Conservation (phyloP, 1,284 basidiomycete species). For the Fomes fomentarius region DNA sequence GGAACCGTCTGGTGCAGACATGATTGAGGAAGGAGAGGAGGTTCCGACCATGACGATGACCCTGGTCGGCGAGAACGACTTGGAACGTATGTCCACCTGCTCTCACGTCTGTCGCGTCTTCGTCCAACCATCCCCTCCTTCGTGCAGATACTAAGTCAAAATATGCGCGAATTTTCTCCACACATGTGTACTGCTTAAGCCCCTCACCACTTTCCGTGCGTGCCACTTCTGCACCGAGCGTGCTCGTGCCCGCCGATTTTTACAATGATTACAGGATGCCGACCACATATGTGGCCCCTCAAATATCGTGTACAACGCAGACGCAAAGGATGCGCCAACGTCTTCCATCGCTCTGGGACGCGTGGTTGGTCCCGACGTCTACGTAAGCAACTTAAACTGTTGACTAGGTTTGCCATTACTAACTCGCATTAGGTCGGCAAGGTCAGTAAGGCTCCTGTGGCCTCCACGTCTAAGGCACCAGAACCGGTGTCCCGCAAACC, state of each 20-base stretch:
- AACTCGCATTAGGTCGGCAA: conserved; percentile 3
- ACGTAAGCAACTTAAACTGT: conserved; percentile 43
- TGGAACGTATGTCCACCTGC: conserved; percentile 55
- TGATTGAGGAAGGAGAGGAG: conserved; percentile 31
- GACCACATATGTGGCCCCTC: conserved; percentile 57
- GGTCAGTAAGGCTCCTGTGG: conserved; percentile 24
- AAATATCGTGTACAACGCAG: conserved; percentile 49
- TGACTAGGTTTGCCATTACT: too few relatives aligned
- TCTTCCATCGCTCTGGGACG: conserved; percentile 53
- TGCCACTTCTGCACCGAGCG: conserved; percentile 11
- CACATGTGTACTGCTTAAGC: conserved; percentile 70
- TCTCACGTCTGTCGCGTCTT: background rate
- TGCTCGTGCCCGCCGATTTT: background rate
- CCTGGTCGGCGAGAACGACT: conserved; percentile 58
- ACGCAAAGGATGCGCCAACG: conserved; percentile 47
- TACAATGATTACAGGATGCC: conserved; percentile 49
- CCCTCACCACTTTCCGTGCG: conserved; percentile 60
- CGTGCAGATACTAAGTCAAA: conserved; percentile 49
- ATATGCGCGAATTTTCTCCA: conserved; percentile 51
- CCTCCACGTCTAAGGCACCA: conserved; percentile 33
- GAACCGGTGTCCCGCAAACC: conserved; percentile 19
- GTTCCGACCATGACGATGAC: conserved; percentile 48
- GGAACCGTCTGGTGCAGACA: conserved; percentile 29
- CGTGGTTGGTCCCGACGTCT: conserved; percentile 50
- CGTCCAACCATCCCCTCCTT: background rate